Evolutionary conservation across 75 land plant species (phyloP).

Genomic region (Pseudotsuga menziesii): DNA sequence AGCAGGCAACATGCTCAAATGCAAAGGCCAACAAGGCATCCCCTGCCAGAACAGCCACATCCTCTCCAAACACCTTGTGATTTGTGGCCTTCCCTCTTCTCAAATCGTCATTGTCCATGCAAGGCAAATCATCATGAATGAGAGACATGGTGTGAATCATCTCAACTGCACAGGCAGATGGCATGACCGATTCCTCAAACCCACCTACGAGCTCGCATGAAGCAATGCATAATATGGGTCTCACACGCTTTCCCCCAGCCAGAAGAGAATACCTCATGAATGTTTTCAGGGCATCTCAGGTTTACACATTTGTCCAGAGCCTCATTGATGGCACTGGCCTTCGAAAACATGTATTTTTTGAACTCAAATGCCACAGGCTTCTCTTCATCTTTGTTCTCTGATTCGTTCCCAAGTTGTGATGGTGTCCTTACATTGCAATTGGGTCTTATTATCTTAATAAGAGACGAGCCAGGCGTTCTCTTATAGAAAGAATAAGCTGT

Average conservation of each 20-base stretch:
- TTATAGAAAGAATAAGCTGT: not conserved
- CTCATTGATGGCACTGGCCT: slow-evolving; percentile 20
- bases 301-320: slow-evolving; percentile 54
- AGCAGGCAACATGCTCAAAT: slow-evolving; percentile 35
- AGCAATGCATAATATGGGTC: slow-evolving; percentile 48
- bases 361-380: not conserved
- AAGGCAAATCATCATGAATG: slow-evolving; percentile 62
- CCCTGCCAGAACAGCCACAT: slow-evolving; percentile 56
- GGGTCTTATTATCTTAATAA: not conserved
- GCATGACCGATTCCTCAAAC: slow-evolving; percentile 29
- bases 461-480: not conserved
- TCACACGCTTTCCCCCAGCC: slow-evolving; percentile 75
- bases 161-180: slow-evolving; percentile 59
- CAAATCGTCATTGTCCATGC: slow-evolving; percentile 72
- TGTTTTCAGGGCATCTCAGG: slow-evolving; percentile 34
- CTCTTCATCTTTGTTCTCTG: not conserved
- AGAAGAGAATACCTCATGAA: slow-evolving; percentile 73
- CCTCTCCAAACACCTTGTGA: slow-evolving; percentile 55
- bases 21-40: slow-evolving; percentile 51
- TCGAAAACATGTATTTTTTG: not conserved
- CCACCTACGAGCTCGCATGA: slow-evolving; percentile 61
- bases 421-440: not conserved
- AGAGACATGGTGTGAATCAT: slow-evolving; percentile 78
- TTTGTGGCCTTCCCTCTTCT: slow-evolving; percentile 52
- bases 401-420: not conserved